Evolutionary conservation across 768 basidiomycete species (phyloP).

Genomic region (Floccularia luteovirens): DNA sequence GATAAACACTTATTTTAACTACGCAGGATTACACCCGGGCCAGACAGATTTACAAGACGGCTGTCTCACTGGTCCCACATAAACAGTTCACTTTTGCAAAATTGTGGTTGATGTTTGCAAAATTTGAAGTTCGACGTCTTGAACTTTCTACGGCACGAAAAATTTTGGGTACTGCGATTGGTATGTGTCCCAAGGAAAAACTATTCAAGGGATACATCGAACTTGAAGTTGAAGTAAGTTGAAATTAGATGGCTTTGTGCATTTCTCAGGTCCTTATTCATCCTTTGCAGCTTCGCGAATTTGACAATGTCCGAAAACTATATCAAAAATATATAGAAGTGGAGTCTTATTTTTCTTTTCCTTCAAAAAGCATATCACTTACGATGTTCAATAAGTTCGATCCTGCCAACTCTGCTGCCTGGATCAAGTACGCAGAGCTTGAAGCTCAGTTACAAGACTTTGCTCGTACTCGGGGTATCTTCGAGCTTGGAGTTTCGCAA

Average conservation of each 20-base stretch:
- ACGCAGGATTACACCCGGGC: constrained; percentile 74
- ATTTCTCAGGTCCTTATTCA: constrained; percentile 1
- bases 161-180: constrained; percentile 83
- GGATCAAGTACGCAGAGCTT: constrained; percentile 95
- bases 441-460: constrained; percentile 85
- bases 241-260: not conserved
- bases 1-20: constrained; percentile 1
- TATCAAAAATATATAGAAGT: constrained; percentile 96
- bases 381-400: constrained; percentile 49
- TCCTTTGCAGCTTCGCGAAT: constrained; percentile 70
- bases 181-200: constrained; percentile 93
- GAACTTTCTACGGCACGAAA: constrained; percentile 83
- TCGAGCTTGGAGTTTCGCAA: constrained; percentile 85
- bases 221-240: constrained; percentile 76
- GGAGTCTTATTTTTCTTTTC: constrained; percentile 12
- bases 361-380: constrained; percentile 1
- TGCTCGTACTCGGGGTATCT: constrained; percentile 85
- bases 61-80: constrained; percentile 84
- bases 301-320: constrained; percentile 84
- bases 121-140: constrained; percentile 83
- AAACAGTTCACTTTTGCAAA: constrained; percentile 98
- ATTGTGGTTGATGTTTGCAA: constrained; percentile 88
- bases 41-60: constrained; percentile 90
- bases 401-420: constrained; percentile 83
- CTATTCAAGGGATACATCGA: constrained; percentile 96